phyloP scores from a whole-genome alignment of 2,329 filamentous ascomycete genomes.

The Keithomyces neogunnii region DNA sequence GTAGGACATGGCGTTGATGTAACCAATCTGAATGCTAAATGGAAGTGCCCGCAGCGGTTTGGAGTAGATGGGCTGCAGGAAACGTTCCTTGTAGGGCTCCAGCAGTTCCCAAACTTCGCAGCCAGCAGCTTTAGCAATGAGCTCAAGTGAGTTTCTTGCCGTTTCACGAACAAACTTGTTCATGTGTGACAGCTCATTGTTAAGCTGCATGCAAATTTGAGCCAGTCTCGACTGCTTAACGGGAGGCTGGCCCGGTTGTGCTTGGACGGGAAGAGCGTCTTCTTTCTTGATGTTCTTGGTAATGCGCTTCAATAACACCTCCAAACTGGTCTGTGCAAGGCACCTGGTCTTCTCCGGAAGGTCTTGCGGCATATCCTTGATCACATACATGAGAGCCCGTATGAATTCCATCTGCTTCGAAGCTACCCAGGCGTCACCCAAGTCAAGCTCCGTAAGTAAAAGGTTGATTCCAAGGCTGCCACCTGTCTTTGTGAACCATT shows the following conservation, averaged over 20 bases:
- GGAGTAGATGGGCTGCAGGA: slow-evolving; percentile 87
- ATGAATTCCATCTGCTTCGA: slow-evolving; percentile 82
- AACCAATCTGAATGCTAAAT: slow-evolving; percentile 93
- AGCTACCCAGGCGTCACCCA: slow-evolving; percentile 77
- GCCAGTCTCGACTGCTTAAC: slow-evolving; percentile 53
- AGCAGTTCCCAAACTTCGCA: slow-evolving; percentile 83
- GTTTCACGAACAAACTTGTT: slow-evolving; percentile 90
- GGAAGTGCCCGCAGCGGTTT: slow-evolving; percentile 90
- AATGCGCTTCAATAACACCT: slow-evolving; percentile 69
- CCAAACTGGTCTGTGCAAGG: slow-evolving; percentile 74
- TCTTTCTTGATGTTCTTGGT: slow-evolving; percentile 74
- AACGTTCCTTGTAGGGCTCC: slow-evolving; percentile 78
- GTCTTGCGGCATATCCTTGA: slow-evolving; percentile 96
- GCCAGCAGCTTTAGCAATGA: slow-evolving; percentile 69
- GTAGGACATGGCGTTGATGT: slow-evolving; percentile 95
- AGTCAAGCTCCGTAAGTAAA: slow-evolving; percentile 72
- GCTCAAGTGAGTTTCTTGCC: slow-evolving; percentile 69
- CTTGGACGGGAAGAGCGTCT: slow-evolving; percentile 40
- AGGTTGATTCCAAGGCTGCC: slow-evolving; percentile 86
- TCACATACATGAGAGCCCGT: slow-evolving; percentile 87
- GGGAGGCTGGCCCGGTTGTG: slow-evolving; percentile 34
- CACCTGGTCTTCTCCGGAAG: slow-evolving; percentile 81
- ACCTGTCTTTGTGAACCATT: slow-evolving; percentile 97
- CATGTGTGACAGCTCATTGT: slow-evolving; percentile 87
- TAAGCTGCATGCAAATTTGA: slow-evolving; percentile 75